Evolutionary conservation across 2,329 filamentous ascomycete species (phyloP).

Genomic region (Alternaria ethzedia): DNA sequence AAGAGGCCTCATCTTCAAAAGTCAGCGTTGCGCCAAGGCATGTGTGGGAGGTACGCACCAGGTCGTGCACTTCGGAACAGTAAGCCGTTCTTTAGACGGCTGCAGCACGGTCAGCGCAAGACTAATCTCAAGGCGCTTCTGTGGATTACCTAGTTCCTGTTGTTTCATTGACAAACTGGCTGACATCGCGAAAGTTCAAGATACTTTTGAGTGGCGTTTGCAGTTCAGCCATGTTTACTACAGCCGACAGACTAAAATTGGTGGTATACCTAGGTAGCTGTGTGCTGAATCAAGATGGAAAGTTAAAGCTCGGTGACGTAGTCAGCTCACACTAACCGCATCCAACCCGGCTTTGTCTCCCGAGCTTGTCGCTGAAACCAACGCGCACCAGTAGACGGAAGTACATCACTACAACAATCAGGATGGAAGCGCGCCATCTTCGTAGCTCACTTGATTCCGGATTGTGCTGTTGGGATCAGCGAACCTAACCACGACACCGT

Average conservation of each 20-base stretch:
- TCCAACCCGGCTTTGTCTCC: not conserved
- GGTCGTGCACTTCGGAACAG: constrained; percentile 46
- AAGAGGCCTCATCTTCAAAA: constrained; percentile 70
- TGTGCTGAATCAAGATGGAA: not conserved
- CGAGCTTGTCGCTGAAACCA: not conserved
- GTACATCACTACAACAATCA: not conserved
- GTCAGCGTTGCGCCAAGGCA: constrained; percentile 1
- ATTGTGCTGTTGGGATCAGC: not conserved
- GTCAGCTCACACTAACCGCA: constrained; percentile 11
- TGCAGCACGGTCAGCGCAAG: constrained; percentile 16
- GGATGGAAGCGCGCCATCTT: not conserved
- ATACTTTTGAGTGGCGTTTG: constrained; percentile 37
- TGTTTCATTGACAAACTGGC: constrained; percentile 36
- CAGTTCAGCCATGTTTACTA: constrained; percentile 11
- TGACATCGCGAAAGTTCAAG: constrained; percentile 48
- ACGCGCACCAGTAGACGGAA: not conserved
- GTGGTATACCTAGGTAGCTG: not conserved
- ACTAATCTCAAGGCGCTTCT: not conserved
- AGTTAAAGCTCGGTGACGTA: constrained; percentile 11
- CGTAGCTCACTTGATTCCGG: not conserved
- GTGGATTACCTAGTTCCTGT: constrained; percentile 21
- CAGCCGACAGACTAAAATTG: not conserved
- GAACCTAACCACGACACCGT: not conserved
- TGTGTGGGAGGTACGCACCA: constrained; percentile 23
- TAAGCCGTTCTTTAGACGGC: constrained; percentile 32